Percentiles rank a stretch among this genome's conserved stretches.
phyloP scores from a whole-genome alignment of 2,329 filamentous ascomycete species.

The Ascochyta fabae region DNA sequence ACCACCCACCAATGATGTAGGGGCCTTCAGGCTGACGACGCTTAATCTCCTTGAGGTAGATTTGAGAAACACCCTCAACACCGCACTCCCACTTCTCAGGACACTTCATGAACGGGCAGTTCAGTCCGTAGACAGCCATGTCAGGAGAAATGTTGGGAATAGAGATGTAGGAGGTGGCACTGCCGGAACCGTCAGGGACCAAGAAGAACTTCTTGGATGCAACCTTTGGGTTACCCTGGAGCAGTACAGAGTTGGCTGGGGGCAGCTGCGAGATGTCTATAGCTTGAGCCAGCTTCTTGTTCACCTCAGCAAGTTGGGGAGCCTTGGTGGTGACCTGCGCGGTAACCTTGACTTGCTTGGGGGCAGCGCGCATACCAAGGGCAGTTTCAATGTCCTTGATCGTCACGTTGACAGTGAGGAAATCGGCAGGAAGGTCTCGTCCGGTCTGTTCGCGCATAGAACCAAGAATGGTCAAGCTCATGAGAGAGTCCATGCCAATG shows the following conservation, averaged over 20 bases:
- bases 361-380: constrained; percentile 62
- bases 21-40: constrained; percentile 71
- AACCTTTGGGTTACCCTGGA: constrained; percentile 63
- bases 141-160: constrained; percentile 62
- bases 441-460: constrained; percentile 59
- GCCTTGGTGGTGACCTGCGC: constrained; percentile 29
- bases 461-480: constrained; percentile 60
- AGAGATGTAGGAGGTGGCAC: constrained; percentile 71
- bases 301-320: constrained; percentile 57
- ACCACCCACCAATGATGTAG: constrained; percentile 63
- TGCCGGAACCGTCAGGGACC: constrained; percentile 61
- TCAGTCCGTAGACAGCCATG: constrained; percentile 62
- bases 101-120: constrained; percentile 74
- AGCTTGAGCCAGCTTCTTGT: constrained; percentile 51
- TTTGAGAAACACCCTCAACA: constrained; percentile 68
- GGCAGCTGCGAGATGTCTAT: constrained; percentile 54
- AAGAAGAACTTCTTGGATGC: constrained; percentile 63
- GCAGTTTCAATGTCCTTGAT: constrained; percentile 70
- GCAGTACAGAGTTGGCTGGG: constrained; percentile 61
- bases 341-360: constrained; percentile 45
- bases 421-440: constrained; percentile 58
- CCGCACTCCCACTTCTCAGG: constrained; percentile 70
- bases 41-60: constrained; percentile 74
- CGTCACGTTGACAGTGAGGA: constrained; percentile 66
- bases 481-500: constrained; percentile 61